Base-by-base conservation (phyloP, 768 basidiomycete genomes). In the Suillus brevipes region DNA sequence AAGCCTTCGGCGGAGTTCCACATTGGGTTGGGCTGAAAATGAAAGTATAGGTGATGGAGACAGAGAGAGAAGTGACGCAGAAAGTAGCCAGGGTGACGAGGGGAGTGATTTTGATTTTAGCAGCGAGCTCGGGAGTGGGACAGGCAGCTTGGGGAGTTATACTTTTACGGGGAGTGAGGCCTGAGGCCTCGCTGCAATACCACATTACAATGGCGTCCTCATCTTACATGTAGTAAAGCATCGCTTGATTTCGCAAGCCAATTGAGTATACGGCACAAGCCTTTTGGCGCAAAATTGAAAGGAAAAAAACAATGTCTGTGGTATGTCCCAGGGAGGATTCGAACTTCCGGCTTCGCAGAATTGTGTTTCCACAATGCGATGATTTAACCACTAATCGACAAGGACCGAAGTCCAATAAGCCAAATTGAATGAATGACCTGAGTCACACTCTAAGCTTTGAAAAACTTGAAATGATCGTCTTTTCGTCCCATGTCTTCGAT, bases 71-170 rank as follows among this genome's bases (percentile, higher is more conserved):
- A 42, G 59, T 70, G 50, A 53, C 60, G 58, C 65, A 53, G 59
- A 16, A 20, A 59, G 55, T 14, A 69, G 66, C 5, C 69, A 67
- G 47, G 75, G 75, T 12, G 75, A 72, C 47, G 77, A 71, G 45
- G 72, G 70, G 65, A 86, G 88, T 67, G 85, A 86, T 61, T 88
- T 85, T 67, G 87, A 87, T 55, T 87, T 88, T 67, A 87, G 85
- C 66, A 81, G 79, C 49, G 80, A 82, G 53, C 70, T 76, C 49
- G 79, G 74, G 42, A 59, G 58, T 40, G 73, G 68, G 40, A 86
- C 84, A 42, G 85, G 86, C 10, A 59, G 58, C 12, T 59, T 59
- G 18, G 58, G 58, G 18, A 59, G 58, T 25, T 59, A 59, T 28
- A 31, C 58, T 13, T 59, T 59, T 43, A 59, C 58, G 8, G 58